Conservation (phyloP, 805 yeast genomes). For the Wickerhamiella allomyrinae region DNA sequence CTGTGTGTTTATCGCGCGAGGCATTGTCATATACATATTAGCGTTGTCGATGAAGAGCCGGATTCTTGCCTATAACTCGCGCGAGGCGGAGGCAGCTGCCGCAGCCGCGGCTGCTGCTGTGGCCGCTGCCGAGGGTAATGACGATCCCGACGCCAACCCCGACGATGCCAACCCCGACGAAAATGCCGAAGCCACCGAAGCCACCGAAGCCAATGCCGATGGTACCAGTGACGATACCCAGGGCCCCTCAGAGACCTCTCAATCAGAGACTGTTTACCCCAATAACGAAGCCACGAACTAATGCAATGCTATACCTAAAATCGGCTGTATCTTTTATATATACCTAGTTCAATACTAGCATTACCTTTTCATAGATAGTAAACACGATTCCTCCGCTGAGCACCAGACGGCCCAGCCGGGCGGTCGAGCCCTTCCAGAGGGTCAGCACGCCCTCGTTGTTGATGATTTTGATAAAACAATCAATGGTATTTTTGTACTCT, state of each 20-base stretch:
- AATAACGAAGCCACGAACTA: no score
- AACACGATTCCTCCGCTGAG: slow-evolving; percentile 95
- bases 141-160: not conserved
- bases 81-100: slow-evolving; percentile 4
- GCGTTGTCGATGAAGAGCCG: slow-evolving; percentile 65
- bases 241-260: no score
- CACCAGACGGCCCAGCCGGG: slow-evolving; percentile 81
- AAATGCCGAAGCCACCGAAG: no score
- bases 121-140: no score
- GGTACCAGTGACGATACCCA: no score
- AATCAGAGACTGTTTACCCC: no score
- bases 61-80: slow-evolving; percentile 27
- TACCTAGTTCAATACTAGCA: slow-evolving; percentile 30
- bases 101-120: not conserved
- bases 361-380: slow-evolving; percentile 85
- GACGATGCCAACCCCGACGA: no score
- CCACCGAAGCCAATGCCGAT: no score
- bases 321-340: no score
- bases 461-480: slow-evolving; percentile 71
- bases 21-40: slow-evolving; percentile 54
- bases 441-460: slow-evolving; percentile 79
- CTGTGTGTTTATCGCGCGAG: slow-evolving; percentile 44
- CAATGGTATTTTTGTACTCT: slow-evolving; percentile 56
- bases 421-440: slow-evolving; percentile 98
- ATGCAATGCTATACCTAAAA: no score